Base-by-base conservation (phyloP, 1,139 yeast genomes). In the Candida albicans region DNA sequence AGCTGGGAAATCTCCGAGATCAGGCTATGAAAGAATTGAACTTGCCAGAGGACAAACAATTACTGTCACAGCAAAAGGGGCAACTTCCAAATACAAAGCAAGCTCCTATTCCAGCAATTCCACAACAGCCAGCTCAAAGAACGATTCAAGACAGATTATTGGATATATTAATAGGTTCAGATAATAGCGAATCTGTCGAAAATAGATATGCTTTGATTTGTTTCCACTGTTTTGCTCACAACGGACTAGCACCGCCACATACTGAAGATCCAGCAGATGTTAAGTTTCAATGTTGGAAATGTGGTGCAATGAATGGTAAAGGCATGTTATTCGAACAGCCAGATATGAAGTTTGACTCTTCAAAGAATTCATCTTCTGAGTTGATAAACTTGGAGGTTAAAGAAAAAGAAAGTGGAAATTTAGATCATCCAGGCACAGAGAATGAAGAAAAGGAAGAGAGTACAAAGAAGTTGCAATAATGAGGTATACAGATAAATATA, bases 161-260 rank as follows among this genome's bases (percentile, higher is more conserved):
- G 40, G 77, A 84, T 53, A 55, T 79, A 18, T 62, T 89, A 22
- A 71, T 87, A 11, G 96, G 96, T 2, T 80, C 84, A 10, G 91
- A 86, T 56, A 87, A 83, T 55, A 68, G 75, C 49, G 80, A 82
- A 46, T 76, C 89, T 0, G 72, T 67, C n/a, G 77, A 80, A 43
- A 69, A 70, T 45, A 66, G 96, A 39, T 86, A 74, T 58, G 96
- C 96, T 0, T 71, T 88, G 53, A 85, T 88, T 14, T 88, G 96
- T 58, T 52, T 58, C 25, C 67, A 73, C 13, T 88, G 96, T 57
- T 70, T 64, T 37, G 68, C 73, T 25, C 96, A 88, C 62, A 88
- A 88, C 57, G 96, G 96, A 1, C 70, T 88, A 42, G 96, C 96
- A 0, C 88, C 90, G 4, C 91, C 89, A 1, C 85, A 87, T 39